Evolutionary conservation across 1,284 basidiomycete species (phyloP).

Genomic region (Ustilago nuda): DNA sequence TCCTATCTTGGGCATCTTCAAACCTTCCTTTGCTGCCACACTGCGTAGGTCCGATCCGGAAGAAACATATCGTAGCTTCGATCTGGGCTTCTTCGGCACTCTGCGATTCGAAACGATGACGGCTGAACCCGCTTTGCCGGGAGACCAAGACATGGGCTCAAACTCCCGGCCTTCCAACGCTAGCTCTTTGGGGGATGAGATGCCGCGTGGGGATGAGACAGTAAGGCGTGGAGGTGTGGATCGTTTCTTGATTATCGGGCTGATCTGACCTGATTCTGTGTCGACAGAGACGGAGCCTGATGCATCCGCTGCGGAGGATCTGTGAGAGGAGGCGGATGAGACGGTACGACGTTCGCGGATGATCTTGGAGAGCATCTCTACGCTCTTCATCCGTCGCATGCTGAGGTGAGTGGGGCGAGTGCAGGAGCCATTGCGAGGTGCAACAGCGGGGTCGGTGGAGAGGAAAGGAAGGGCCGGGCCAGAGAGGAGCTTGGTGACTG

Average conservation of each 20-base stretch:
- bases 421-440: conserved; percentile 43
- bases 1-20: conserved; percentile 30
- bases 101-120: conserved; percentile 32
- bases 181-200: conserved; percentile 47
- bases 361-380: conserved; percentile 50
- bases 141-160: conserved; percentile 45
- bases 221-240: conserved; percentile 45
- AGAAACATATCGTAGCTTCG: conserved; percentile 27
- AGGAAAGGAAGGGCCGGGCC: conserved; percentile 42
- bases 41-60: conserved; percentile 23
- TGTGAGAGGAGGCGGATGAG: not conserved
- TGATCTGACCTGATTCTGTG: conserved; percentile 22
- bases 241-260: conserved; percentile 26
- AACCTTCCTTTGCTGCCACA: conserved; percentile 6
- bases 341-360: conserved; percentile 33
- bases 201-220: conserved; percentile 48
- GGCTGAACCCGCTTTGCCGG: conserved; percentile 17
- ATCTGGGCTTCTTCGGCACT: conserved; percentile 30
- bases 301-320: not conserved
- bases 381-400: conserved; percentile 48
- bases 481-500: conserved; percentile 28
- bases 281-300: conserved; percentile 9
- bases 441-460: conserved; percentile 46
- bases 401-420: conserved; percentile 39
- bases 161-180: conserved; percentile 41